Percentiles rank a stretch among this genome's conserved stretches.
phyloP scores from a whole-genome alignment of 2,329 filamentous ascomycete species.

The Colletotrichum chlorophyti region DNA sequence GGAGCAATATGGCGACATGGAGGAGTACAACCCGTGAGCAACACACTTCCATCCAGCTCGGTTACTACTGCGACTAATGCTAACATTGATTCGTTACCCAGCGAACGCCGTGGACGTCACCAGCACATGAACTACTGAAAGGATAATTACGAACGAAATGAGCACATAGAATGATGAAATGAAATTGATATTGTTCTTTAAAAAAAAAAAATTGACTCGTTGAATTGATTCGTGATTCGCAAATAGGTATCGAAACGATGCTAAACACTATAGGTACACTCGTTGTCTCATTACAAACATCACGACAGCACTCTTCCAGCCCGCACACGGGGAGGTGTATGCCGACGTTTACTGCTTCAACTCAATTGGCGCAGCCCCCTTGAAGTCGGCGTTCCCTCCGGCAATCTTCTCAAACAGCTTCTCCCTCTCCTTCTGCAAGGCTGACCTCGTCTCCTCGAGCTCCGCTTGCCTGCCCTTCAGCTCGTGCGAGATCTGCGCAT shows the following conservation, averaged over 20 bases:
- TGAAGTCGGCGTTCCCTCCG: not conserved
- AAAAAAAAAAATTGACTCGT: not conserved
- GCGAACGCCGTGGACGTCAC: conserved; percentile 17
- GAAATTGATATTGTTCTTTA: not conserved
- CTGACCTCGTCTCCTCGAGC: conserved; percentile 48
- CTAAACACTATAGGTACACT: not conserved
- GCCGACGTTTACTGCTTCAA: not conserved
- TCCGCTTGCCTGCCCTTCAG: conserved; percentile 44
- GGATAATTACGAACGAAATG: not conserved
- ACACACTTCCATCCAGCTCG: not conserved
- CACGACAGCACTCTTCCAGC: not conserved
- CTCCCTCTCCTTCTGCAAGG: conserved; percentile 52
- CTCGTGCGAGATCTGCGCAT: conserved; percentile 38
- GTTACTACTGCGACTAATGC: not conserved
- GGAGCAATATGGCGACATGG: conserved; percentile 60
- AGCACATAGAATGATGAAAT: conserved; percentile 7
- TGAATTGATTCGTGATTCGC: not conserved
- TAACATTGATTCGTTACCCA: not conserved
- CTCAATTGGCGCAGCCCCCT: not conserved
- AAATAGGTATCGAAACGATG: conserved; percentile 9
- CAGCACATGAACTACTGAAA: conserved; percentile 18
- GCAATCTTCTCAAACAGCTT: conserved; percentile 45
- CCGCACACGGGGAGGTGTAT: too few species aligned
- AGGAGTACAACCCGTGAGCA: conserved; percentile 65
- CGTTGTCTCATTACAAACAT: not conserved